These are phyloP conservation scores for Cronartium ribicola DNA, from an alignment of 1,284 basidiomycete genomes.

Conservation along the genomic window DNA sequence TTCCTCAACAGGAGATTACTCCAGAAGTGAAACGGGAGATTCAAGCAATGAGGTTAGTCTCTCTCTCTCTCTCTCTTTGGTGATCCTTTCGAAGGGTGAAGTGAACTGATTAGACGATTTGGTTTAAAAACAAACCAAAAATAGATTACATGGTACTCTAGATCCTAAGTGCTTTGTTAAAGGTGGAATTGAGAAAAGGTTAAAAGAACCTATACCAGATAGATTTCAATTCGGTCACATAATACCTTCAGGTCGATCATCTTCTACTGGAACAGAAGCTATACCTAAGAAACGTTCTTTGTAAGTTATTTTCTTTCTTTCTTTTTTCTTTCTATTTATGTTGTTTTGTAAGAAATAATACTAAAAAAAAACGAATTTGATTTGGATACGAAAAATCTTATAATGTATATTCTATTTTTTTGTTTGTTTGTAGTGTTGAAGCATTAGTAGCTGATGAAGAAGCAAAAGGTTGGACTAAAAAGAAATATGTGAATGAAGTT, in stretches of 20 bases:
- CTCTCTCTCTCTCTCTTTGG: no score
- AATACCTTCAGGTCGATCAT: slow-evolving; percentile 12
- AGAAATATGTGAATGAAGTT: slow-evolving; percentile 14
- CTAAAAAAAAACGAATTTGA: neutral
- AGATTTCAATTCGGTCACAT: slow-evolving; percentile 31
- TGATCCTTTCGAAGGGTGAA: no score
- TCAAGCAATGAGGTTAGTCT: slow-evolving; percentile 35
- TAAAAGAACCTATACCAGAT: slow-evolving; percentile 26
- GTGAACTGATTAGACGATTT: no score
- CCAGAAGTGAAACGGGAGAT: slow-evolving; percentile 28
- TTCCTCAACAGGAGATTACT: slow-evolving; percentile 20
- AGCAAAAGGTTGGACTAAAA: slow-evolving; percentile 8
- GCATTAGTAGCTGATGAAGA: slow-evolving; percentile 5
- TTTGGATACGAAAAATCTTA: no score
- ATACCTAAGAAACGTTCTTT: slow-evolving; percentile 31
- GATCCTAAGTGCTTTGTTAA: slow-evolving; percentile 52
- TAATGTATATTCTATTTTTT: no score
- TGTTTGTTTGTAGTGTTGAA: slow-evolving; percentile 6
- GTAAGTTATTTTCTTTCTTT: slow-evolving; percentile 13
- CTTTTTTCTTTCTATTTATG: no score
- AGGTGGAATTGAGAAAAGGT: slow-evolving; percentile 42
- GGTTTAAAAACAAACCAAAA: no score
- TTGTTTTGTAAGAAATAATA: neutral
- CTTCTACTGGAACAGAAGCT: neutral
- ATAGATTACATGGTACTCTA: slow-evolving; percentile 50